A percentile compares a stretch with the other conserved stretches of the same genome.
Evolutionary conservation across 2,329 filamentous ascomycete species (phyloP).

Genomic region (Sporothrix phasma): DNA sequence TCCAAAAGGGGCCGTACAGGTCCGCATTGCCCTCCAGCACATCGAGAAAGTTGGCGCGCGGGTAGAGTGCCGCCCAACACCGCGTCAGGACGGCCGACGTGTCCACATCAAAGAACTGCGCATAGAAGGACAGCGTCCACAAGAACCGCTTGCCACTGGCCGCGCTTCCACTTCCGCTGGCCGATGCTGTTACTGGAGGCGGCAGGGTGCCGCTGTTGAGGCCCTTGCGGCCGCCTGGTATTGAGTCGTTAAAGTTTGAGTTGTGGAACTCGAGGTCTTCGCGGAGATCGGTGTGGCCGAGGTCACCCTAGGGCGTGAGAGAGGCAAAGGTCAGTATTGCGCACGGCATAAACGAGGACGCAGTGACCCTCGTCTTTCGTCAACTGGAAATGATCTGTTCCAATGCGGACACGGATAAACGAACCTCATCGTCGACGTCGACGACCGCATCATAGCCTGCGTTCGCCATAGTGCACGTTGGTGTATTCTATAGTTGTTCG

Average conservation of each 20-base stretch:
- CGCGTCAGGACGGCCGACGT: slow-evolving; percentile 79
- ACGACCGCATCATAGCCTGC: slow-evolving; percentile 96
- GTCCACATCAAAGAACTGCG: slow-evolving; percentile 98
- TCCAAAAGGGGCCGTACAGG: slow-evolving; percentile 96
- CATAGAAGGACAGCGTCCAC: slow-evolving; percentile 88
- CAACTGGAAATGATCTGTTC: neutral
- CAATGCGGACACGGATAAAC: neutral
- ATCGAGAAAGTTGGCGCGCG: slow-evolving; percentile 89
- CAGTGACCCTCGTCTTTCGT: neutral
- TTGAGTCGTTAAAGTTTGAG: slow-evolving; percentile 65
- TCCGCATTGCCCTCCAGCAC: slow-evolving; percentile 95
- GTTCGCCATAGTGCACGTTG: slow-evolving; percentile 13
- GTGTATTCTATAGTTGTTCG: neutral
- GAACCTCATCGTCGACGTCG: slow-evolving; percentile 88
- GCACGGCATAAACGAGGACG: neutral
- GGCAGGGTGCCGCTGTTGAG: slow-evolving; percentile 41
- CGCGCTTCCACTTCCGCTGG: slow-evolving; percentile 27
- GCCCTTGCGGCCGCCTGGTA: slow-evolving; percentile 41
- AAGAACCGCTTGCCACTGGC: slow-evolving; percentile 68
- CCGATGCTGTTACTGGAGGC: slow-evolving; percentile 43
- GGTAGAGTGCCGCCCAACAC: slow-evolving; percentile 82
- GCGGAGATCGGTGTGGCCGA: slow-evolving; percentile 95
- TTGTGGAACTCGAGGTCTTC: slow-evolving; percentile 98
- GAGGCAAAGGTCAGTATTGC: neutral
- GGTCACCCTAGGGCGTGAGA: slow-evolving; percentile 59